phyloP scores from a whole-genome alignment of 208 protist genomes.

The Crithidia fasciculata region DNA sequence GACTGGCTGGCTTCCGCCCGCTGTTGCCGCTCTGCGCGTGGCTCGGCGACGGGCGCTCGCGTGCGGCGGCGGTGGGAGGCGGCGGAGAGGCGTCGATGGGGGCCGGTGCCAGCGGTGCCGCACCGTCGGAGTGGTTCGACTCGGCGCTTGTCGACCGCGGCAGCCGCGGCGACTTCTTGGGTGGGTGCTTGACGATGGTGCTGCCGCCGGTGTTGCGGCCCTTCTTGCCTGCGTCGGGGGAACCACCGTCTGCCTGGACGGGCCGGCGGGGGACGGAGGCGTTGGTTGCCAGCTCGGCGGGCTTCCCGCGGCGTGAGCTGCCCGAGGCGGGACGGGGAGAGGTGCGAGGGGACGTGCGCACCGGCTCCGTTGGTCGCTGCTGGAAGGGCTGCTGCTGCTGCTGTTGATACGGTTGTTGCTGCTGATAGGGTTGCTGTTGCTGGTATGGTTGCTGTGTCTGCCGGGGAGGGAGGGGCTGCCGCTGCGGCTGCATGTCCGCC shows the following conservation, averaged over 20 bases:
- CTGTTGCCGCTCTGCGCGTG: slow-evolving; percentile 13
- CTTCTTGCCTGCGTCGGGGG: slow-evolving; percentile 6
- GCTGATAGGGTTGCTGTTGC: slow-evolving; percentile 9
- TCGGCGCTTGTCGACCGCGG: slow-evolving; percentile 1
- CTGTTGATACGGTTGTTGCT: slow-evolving; percentile 18
- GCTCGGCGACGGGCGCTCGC: slow-evolving; percentile 1
- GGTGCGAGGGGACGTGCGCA: slow-evolving; percentile 3
- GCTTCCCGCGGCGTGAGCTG: slow-evolving; percentile 7
- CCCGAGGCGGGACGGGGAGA: not conserved
- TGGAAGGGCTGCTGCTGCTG: not conserved
- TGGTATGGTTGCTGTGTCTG: not conserved
- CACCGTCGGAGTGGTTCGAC: slow-evolving; percentile 7
- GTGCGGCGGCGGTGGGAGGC: not conserved
- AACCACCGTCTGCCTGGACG: slow-evolving; percentile 1
- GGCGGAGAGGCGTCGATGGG: not conserved
- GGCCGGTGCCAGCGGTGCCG: not conserved
- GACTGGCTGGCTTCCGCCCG: not conserved
- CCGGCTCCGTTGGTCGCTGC: not conserved
- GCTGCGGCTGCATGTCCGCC: slow-evolving; percentile 28
- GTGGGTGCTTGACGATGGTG: slow-evolving; percentile 12
- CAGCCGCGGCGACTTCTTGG: slow-evolving; percentile 11
- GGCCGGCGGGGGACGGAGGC: not conserved
- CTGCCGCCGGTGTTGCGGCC: not conserved
- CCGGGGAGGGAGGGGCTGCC: slow-evolving; percentile 10
- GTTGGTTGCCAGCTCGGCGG: slow-evolving; percentile 1